phyloP scores from a whole-genome alignment of 2,329 filamentous ascomycete species.

The Fusarium aywerte region DNA sequence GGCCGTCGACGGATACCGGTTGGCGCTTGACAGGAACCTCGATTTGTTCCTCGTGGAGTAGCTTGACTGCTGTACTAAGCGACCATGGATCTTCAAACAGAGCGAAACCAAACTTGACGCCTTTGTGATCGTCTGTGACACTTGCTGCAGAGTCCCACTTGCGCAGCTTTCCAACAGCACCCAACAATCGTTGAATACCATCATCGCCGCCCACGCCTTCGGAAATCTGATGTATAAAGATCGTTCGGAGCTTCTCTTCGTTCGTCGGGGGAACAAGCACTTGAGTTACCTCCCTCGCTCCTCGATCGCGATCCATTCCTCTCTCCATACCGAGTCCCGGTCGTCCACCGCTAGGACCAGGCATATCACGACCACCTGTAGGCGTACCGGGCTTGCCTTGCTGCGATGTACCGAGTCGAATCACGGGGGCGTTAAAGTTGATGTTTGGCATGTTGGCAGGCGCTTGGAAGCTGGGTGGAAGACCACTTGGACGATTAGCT shows the following conservation, averaged over 20 bases:
- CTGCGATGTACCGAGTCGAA: constrained; percentile 85
- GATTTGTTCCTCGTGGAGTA: constrained; percentile 83
- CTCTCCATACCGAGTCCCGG: constrained; percentile 70
- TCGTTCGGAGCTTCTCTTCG: constrained; percentile 91
- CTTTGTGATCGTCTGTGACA: constrained; percentile 74
- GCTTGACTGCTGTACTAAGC: constrained; percentile 83
- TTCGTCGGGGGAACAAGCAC: constrained; percentile 82
- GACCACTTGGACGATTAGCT: constrained; percentile 81
- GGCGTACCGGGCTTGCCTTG: constrained; percentile 68
- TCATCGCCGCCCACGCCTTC: constrained; percentile 81
- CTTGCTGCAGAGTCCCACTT: constrained; percentile 83
- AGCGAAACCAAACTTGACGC: constrained; percentile 91
- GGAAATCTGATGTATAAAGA: constrained; percentile 89
- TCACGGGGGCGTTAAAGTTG: constrained; percentile 97
- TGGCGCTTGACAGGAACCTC: constrained; percentile 85
- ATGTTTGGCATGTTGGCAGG: constrained; percentile 95
- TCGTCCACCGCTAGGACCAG: constrained; percentile 53
- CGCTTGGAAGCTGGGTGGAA: constrained; percentile 86
- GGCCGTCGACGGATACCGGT: constrained; percentile 58
- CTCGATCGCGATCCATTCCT: constrained; percentile 73
- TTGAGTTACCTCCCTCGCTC: constrained; percentile 75
- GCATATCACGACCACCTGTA: constrained; percentile 56
- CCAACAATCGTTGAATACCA: constrained; percentile 80
- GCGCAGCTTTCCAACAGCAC: constrained; percentile 79
- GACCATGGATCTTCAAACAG: constrained; percentile 94